Percentiles rank a stretch among this genome's conserved stretches.
These are phyloP conservation scores for Chlorella sorokiniana DNA, from an alignment of 139 green algal species.

Conservation along the genomic window DNA sequence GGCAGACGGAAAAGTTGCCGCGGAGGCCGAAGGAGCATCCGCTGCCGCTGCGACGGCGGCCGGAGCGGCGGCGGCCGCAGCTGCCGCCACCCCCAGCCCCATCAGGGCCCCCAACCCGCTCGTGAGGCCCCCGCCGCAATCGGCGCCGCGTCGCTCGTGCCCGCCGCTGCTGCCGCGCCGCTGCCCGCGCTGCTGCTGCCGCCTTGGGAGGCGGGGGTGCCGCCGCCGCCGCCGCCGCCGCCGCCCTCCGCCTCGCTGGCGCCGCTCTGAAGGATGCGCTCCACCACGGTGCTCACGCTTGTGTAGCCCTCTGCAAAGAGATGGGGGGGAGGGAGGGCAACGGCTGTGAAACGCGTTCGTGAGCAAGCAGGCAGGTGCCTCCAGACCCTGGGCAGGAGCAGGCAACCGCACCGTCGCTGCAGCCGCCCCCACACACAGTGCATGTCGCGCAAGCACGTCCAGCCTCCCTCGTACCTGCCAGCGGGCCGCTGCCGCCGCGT, in stretches of 20 bases:
- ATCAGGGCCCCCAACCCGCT: too few relatives aligned
- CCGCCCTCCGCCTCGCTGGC: neutral
- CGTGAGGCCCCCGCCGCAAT: too few relatives aligned
- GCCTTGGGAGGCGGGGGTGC: neutral
- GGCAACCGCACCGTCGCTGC: neutral
- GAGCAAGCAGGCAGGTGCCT: neutral
- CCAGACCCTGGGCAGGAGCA: neutral
- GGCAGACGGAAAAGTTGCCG: too few relatives aligned
- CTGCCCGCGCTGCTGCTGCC: neutral
- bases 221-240: slow-evolving; percentile 1
- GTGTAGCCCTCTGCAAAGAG: slow-evolving; percentile 42
- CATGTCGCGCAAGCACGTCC: neutral
- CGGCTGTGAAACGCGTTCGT: neutral
- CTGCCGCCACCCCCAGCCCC: too few relatives aligned
- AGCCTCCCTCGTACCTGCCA: neutral
- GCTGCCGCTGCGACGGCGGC: too few relatives aligned
- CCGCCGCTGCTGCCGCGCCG: neutral
- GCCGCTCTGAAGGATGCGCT: slow-evolving; percentile 45
- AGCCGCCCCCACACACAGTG: neutral
- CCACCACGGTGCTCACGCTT: slow-evolving; percentile 58
- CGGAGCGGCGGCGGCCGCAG: too few relatives aligned
- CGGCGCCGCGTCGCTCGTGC: neutral
- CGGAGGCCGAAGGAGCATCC: too few relatives aligned
- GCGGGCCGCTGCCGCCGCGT: neutral
- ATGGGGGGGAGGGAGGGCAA: neutral